Evolutionary conservation across 2,329 filamentous ascomycete genomes (phyloP).

Genomic region (Pyricularia grisea): DNA sequence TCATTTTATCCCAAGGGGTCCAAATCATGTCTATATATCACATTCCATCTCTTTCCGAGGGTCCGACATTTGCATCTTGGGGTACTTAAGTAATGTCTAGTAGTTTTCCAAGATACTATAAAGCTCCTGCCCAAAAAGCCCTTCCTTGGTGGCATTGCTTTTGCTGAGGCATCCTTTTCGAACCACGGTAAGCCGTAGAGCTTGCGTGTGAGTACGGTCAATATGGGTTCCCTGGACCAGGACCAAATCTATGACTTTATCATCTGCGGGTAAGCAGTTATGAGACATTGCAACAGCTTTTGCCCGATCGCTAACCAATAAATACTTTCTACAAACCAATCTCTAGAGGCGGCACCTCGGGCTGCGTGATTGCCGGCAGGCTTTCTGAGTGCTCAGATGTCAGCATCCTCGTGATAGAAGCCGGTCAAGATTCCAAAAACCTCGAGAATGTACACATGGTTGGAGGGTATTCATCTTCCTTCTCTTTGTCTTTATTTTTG

Average conservation of each 20-base stretch:
- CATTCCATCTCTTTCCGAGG: no score
- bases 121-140: no score
- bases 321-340: background rate
- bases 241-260: background rate
- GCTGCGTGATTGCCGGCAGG: slow-evolving; percentile 37
- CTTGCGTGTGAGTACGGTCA: background rate
- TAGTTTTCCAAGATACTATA: no score
- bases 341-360: slow-evolving; percentile 32
- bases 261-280: background rate
- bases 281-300: background rate
- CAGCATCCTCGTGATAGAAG: slow-evolving; percentile 35
- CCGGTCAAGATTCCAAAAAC: slow-evolving; percentile 24
- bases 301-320: background rate
- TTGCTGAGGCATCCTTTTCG: no score
- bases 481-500: background rate
- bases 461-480: background rate
- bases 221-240: background rate
- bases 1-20: no score
- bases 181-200: no score
- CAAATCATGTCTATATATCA: no score
- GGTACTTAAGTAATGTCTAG: no score
- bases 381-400: slow-evolving; percentile 40
- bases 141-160: no score
- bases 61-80: no score
- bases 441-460: background rate